Conservation (phyloP, 1,284 basidiomycete genomes). For the Cutaneotrichosporon arboriforme region DNA sequence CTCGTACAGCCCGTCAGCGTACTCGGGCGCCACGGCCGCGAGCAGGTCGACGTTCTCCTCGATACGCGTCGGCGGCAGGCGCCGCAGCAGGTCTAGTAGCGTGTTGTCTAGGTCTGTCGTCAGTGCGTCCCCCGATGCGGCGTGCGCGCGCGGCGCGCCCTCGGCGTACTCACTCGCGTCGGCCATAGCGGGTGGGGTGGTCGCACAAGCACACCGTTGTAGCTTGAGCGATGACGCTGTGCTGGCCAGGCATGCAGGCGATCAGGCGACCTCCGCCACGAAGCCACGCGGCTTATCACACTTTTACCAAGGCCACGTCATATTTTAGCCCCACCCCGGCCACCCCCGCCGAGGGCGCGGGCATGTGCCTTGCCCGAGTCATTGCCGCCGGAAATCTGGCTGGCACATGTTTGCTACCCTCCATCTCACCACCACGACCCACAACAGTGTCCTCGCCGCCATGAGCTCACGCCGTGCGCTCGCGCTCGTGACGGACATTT, state of each 20-base stretch:
- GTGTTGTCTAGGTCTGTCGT: slow-evolving; percentile 56
- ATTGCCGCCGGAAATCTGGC: too few relatives aligned
- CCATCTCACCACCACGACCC: neutral
- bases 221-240: too few relatives aligned
- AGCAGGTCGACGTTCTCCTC: slow-evolving; percentile 82
- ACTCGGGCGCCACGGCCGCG: slow-evolving; percentile 80
- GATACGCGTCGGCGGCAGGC: slow-evolving; percentile 85
- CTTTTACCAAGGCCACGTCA: too few relatives aligned
- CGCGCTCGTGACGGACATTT: neutral
- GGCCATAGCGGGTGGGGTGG: slow-evolving; percentile 10
- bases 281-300: too few relatives aligned
- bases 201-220: too few relatives aligned
- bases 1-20: slow-evolving; percentile 89
- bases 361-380: too few relatives aligned
- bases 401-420: neutral
- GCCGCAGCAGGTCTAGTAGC: slow-evolving; percentile 91
- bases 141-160: neutral
- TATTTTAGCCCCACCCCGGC: too few relatives aligned
- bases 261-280: too few relatives aligned
- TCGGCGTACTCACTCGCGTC: slow-evolving; percentile 12
- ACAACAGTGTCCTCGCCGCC: neutral
- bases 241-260: too few relatives aligned
- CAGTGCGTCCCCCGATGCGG: neutral
- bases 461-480: neutral
- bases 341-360: too few relatives aligned